These are phyloP conservation scores for Plenodomus biglobosus DNA, from an alignment of 2,329 filamentous ascomycete species.

Conservation along the genomic window DNA sequence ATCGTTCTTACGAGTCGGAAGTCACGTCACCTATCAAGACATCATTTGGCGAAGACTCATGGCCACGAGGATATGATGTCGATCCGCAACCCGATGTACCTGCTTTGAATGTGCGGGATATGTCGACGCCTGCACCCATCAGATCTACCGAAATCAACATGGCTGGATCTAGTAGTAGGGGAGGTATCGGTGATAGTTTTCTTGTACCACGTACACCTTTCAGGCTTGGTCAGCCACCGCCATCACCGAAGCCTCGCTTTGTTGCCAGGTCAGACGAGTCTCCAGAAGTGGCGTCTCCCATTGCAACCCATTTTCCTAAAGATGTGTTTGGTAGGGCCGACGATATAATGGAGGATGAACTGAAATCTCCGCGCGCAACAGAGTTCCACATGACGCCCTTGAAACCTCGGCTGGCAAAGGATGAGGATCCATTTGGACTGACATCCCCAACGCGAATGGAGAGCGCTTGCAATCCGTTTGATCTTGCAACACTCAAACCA, in stretches of 20 bases:
- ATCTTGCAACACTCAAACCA: conserved; percentile 20
- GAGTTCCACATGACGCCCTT: conserved; percentile 45
- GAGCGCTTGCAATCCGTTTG: conserved; percentile 39
- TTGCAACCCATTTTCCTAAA: conserved; percentile 42
- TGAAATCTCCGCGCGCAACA: conserved; percentile 37
- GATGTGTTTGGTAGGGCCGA: conserved; percentile 29
- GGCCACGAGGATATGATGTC: conserved; percentile 30
- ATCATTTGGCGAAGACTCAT: conserved; percentile 31
- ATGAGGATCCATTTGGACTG: conserved; percentile 43
- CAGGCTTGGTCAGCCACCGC: conserved; percentile 7
- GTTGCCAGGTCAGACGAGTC: conserved; percentile 3
- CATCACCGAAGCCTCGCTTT: neutral
- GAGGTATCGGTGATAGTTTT: conserved; percentile 16
- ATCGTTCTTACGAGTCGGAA: conserved; percentile 18
- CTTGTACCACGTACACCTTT: conserved; percentile 24
- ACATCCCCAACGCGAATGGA: conserved; percentile 48
- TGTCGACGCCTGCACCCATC: conserved; percentile 21
- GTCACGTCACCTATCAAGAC: conserved; percentile 35
- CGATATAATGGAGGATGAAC: conserved; percentile 41
- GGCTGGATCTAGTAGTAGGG: conserved; percentile 5
- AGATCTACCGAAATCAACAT: conserved; percentile 25
- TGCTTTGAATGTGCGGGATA: conserved; percentile 12
- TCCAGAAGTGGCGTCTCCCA: conserved; percentile 42
- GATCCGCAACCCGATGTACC: conserved; percentile 14
- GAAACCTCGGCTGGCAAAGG: conserved; percentile 28